Base-by-base conservation (phyloP, 2,329 filamentous ascomycete species). In the Fusarium guadeloupense region DNA sequence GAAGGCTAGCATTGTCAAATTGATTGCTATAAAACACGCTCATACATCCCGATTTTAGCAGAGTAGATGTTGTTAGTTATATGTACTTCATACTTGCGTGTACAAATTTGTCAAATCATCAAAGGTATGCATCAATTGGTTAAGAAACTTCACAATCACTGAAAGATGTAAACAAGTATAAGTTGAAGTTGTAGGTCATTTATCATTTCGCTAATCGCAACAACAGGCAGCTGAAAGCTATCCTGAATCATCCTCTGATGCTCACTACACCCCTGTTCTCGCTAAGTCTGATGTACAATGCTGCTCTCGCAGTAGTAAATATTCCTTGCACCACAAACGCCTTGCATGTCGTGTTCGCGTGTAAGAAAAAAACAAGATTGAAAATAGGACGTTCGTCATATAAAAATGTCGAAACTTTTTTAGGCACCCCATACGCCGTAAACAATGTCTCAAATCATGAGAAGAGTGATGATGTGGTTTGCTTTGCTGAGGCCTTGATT, bases 281-380 rank as follows among this genome's bases (percentile, higher is more conserved):
- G 31, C 26, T 58, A 33, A 40, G 21, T 52, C 12, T 34, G 28
- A 35, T 53, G 34, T 60, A 62, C 49, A 62, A 12, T 20, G 34
- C 31, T 59, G 37, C 46, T 53, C 12, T 26, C 6, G 25, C 41
- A 52, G 9, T 39, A 14, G 28, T 4, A 28, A 39, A 37, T n/a
- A n/a, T 40, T n/a, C 33, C 38, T 5, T 20, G n/a, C 12, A 39
- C 63, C 47, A 34, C 16, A 21, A 66, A 67, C 64, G 54, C 64
- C 64, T 43, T 62, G 51, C 51, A 56, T 44, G 3, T 46, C 56
- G 52, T 66, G 57, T 66, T 59, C 39, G 49, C 47, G 44, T 25
- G 38, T 58, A 50, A 45, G 35, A 28, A 48, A 44, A 55, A 51
- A n/a, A 33, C 10, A 56, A 51, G 23, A 55, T 30, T 37, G 16